Percentiles rank a stretch among this genome's conserved stretches.
Conservation (phyloP, 2,329 filamentous ascomycete species). For the Cadophora gregata region DNA sequence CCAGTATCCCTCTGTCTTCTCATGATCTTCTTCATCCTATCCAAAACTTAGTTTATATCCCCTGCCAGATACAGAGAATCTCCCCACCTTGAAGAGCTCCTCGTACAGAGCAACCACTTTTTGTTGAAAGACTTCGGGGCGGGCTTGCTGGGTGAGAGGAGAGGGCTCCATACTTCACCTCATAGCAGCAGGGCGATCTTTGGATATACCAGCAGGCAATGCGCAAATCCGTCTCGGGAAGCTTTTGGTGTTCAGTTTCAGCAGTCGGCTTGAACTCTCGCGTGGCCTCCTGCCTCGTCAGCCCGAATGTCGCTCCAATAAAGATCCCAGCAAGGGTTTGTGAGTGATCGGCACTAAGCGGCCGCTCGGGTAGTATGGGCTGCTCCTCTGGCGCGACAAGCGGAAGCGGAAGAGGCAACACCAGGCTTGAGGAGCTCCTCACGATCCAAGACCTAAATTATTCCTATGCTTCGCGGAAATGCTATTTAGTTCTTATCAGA, state of each 20-base stretch:
- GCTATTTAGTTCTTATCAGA: not conserved
- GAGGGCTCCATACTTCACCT: conserved; percentile 76
- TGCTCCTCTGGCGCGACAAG: not conserved
- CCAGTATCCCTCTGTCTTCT: conserved; percentile 92
- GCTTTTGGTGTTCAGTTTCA: conserved; percentile 21
- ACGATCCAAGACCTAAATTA: not conserved
- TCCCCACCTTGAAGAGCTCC: conserved; percentile 73
- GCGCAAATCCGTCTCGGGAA: not conserved
- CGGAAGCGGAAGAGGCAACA: not conserved
- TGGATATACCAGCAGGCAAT: not conserved
- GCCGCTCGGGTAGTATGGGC: not conserved
- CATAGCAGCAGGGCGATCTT: conserved; percentile 37
- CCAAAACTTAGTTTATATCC: conserved; percentile 34
- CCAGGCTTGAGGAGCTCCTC: not conserved
- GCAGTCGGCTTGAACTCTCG: conserved; percentile 6
- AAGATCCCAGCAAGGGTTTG: conserved; percentile 14
- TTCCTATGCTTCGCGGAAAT: not conserved
- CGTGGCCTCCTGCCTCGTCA: conserved; percentile 23
- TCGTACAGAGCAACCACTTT: conserved; percentile 94
- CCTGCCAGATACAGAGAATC: conserved; percentile 1
- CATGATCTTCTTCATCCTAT: conserved; percentile 68
- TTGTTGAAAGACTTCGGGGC: conserved; percentile 88
- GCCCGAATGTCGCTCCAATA: conserved; percentile 4
- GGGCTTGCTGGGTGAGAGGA: conserved; percentile 89
- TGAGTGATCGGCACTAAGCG: conserved; percentile 22